Percentiles rank a stretch among this genome's conserved stretches.
Evolutionary conservation across 2,329 filamentous ascomycete species (phyloP).

Genomic region (Bipolaris zeicola): DNA sequence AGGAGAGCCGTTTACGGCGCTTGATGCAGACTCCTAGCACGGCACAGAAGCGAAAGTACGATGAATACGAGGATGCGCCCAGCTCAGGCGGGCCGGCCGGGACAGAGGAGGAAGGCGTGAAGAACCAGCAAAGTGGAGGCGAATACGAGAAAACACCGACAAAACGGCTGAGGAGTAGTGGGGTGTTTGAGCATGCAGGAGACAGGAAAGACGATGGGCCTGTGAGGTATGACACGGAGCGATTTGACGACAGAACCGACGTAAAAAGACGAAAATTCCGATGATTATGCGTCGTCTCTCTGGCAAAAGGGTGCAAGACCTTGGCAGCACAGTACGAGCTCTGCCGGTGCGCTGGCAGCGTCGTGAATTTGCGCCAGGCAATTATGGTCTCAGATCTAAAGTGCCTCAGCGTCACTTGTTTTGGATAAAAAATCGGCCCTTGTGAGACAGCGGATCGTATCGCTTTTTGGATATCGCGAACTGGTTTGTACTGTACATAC

Average conservation of each 20-base stretch:
- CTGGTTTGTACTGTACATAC: not conserved
- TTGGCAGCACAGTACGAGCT: not conserved
- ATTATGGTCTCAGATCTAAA: not conserved
- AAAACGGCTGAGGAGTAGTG: slow-evolving; percentile 36
- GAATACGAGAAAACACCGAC: slow-evolving; percentile 28
- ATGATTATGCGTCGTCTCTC: not conserved
- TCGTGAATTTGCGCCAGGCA: not conserved
- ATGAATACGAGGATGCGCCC: slow-evolving; percentile 32
- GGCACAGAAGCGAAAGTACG: slow-evolving; percentile 43
- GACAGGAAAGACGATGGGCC: slow-evolving; percentile 28
- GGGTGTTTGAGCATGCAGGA: slow-evolving; percentile 28
- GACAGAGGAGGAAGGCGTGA: slow-evolving; percentile 19
- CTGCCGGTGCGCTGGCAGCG: not conserved
- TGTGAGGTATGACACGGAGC: slow-evolving; percentile 4
- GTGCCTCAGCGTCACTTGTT: not conserved
- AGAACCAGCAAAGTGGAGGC: slow-evolving; percentile 12
- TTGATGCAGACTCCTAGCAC: slow-evolving; percentile 42
- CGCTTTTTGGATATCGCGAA: not conserved
- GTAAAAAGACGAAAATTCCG: slow-evolving; percentile 28
- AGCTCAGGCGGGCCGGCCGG: slow-evolving; percentile 24
- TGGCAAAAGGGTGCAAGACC: not conserved
- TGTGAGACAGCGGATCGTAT: not conserved
- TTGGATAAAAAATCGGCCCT: not conserved
- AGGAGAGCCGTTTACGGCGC: slow-evolving; percentile 37
- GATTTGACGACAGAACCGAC: slow-evolving; percentile 16